A percentile compares a stretch with the other conserved stretches of the same genome.
Conservation (phyloP, 306 rosid species). For the Lagenaria siceraria region DNA sequence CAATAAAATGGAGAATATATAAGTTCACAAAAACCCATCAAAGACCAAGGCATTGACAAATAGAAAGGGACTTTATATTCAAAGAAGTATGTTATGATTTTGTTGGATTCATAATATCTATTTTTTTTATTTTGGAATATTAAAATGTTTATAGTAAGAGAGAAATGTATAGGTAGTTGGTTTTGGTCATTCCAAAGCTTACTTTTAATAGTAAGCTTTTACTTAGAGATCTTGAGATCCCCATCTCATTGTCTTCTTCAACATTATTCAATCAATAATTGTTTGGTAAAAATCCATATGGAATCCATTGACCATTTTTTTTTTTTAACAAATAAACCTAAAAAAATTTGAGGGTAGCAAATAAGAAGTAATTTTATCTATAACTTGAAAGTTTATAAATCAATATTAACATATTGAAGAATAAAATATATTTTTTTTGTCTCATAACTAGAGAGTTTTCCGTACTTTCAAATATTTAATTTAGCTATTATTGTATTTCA, state of each 20-base stretch:
- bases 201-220: background rate
- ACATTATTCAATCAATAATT: background rate
- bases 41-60: background rate
- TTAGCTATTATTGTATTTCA: too few relatives aligned
- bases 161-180: background rate
- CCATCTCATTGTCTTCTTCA: background rate
- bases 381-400: too few relatives aligned
- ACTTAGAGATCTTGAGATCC: background rate
- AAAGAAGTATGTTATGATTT: background rate
- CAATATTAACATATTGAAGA: too few relatives aligned
- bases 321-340: background rate
- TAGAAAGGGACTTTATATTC: background rate
- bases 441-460: too few relatives aligned
- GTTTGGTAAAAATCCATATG: background rate
- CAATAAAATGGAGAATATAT: background rate
- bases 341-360: too few relatives aligned
- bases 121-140: background rate
- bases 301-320: background rate
- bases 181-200: background rate
- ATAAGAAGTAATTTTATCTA: too few relatives aligned
- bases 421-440: too few relatives aligned
- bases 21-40: background rate
- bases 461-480: too few relatives aligned
- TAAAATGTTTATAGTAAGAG: background rate
- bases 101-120: background rate